Conservation (phyloP, 805 yeast genomes). For the Ogataea corticis region DNA sequence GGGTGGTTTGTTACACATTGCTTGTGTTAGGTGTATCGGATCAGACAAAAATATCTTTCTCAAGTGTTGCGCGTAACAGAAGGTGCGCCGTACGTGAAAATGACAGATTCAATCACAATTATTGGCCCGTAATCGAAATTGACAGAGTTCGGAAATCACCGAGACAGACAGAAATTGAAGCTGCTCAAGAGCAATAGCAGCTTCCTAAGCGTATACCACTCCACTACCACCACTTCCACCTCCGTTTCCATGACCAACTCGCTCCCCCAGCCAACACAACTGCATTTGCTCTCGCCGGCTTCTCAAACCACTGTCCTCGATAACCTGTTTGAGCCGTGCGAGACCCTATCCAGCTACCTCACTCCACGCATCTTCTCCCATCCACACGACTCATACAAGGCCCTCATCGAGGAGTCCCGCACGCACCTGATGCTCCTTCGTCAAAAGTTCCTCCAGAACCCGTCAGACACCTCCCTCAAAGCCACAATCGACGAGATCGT, state of each 20-base stretch:
- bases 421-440: conserved; percentile 2
- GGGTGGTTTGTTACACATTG: not conserved
- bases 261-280: conserved; percentile 32
- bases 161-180: not conserved
- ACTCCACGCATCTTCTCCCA: conserved; percentile 31
- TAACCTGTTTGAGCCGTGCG: conserved; percentile 67
- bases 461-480: conserved; percentile 1
- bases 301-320: conserved; percentile 45
- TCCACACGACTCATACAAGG: conserved; percentile 28
- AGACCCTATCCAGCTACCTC: conserved; percentile 40
- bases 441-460: not conserved
- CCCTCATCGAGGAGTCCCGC: conserved; percentile 25
- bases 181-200: no score
- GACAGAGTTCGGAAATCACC: conserved; percentile 3
- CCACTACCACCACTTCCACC: no score
- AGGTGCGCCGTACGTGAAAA: no score
- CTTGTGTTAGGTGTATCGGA: not conserved
- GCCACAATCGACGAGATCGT: conserved; percentile 48
- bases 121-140: not conserved
- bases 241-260: not conserved
- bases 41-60: not conserved
- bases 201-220: no score
- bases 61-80: no score
- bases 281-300: conserved; percentile 23
- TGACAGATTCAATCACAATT: not conserved